phyloP scores from a whole-genome alignment of 164 flowering plant species.

The Annona cherimola region DNA sequence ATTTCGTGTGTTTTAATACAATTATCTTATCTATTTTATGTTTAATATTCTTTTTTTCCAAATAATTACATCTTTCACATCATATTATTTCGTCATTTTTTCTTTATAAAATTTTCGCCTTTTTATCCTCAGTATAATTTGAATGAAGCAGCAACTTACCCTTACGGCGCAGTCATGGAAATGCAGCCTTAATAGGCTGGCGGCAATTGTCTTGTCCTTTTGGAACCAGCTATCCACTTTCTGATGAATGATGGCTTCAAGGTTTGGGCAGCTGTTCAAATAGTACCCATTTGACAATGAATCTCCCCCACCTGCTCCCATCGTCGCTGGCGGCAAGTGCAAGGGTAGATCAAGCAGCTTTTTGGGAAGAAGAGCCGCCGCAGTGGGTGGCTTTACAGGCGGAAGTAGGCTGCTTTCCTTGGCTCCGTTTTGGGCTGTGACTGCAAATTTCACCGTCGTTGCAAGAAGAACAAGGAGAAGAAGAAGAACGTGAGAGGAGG shows the following conservation, averaged over 20 bases:
- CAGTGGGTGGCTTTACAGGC: not conserved
- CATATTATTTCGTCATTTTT: no score
- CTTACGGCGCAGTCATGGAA: conserved; percentile 68
- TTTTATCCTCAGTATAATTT: no score
- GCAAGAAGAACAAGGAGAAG: not conserved
- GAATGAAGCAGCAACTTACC: conserved; percentile 24
- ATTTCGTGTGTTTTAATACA: no score
- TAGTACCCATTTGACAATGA: conserved; percentile 32
- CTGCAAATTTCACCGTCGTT: not conserved
- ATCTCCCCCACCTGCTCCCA: not conserved
- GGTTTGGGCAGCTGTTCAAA: conserved; percentile 37
- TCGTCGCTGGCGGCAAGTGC: not conserved
- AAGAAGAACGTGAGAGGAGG: conserved; percentile 4
- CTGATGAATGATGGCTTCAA: conserved; percentile 43
- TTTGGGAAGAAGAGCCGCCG: not conserved
- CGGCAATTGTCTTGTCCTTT: conserved; percentile 45
- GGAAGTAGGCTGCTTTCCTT: not conserved
- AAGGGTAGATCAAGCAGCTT: not conserved
- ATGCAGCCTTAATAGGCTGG: conserved; percentile 62
- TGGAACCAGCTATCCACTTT: conserved; percentile 40
- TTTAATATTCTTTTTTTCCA: no score
- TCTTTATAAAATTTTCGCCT: no score
- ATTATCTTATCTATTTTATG: no score
- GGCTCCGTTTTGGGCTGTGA: not conserved
- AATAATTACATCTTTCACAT: no score